These are phyloP conservation scores for Cryptococcus jaspeensis DNA, from an alignment of 1,284 basidiomycete species.

Conservation along the genomic window DNA sequence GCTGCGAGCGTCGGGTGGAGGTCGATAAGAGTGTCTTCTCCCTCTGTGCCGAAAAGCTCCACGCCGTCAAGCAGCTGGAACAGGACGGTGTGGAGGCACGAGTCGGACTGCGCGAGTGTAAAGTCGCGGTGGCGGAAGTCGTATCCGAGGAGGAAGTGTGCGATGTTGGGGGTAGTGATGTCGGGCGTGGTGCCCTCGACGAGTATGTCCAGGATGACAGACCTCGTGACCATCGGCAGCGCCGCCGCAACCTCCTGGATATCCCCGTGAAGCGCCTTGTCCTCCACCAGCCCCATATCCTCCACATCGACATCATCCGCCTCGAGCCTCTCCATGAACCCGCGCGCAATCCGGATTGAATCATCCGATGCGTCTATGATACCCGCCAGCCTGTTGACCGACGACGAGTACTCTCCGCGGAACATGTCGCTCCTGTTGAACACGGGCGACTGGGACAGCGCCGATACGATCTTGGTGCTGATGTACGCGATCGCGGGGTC, in stretches of 20 bases:
- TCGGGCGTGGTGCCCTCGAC: slow-evolving; percentile 70
- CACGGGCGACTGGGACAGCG: slow-evolving; percentile 59
- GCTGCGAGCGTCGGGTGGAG: slow-evolving; percentile 79
- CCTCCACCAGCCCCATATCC: slow-evolving; percentile 34
- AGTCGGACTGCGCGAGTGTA: slow-evolving; percentile 57
- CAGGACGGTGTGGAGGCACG: slow-evolving; percentile 78
- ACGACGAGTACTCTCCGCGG: slow-evolving; percentile 55
- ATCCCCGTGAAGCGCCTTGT: slow-evolving; percentile 27
- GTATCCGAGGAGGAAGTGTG: slow-evolving; percentile 84
- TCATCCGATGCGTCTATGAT: slow-evolving; percentile 80
- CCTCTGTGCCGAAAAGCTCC: slow-evolving; percentile 54
- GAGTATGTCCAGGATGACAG: slow-evolving; percentile 82
- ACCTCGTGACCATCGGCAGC: slow-evolving; percentile 61
- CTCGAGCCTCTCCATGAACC: slow-evolving; percentile 71
- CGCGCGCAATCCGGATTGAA: slow-evolving; percentile 79
- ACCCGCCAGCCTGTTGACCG: slow-evolving; percentile 65
- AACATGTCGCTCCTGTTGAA: slow-evolving; percentile 61
- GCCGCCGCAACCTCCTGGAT: slow-evolving; percentile 14
- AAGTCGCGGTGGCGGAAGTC: slow-evolving; percentile 56
- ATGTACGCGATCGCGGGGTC: slow-evolving; percentile 74
- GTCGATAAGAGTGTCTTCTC: slow-evolving; percentile 59
- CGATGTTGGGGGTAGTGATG: slow-evolving; percentile 74
- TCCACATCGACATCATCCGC: slow-evolving; percentile 55
- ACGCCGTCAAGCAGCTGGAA: slow-evolving; percentile 71
- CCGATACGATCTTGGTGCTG: slow-evolving; percentile 72